phyloP scores from a whole-genome alignment of 371 early-diverging fungal genomes.

The Lichtheimia ornata region DNA sequence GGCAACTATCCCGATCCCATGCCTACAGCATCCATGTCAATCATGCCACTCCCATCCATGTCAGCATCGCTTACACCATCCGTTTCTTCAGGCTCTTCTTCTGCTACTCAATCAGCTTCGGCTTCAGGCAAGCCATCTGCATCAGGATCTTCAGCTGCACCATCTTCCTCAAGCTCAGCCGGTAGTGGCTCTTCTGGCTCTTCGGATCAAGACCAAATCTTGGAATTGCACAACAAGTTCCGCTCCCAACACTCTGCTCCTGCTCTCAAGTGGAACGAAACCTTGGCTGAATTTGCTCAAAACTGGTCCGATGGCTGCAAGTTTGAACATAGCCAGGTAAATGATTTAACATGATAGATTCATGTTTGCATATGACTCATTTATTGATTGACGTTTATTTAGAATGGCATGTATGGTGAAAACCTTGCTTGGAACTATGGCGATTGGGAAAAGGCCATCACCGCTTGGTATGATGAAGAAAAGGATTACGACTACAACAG shows the following conservation, averaged over 20 bases:
- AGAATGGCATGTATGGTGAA: conserved; percentile 39
- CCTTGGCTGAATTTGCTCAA: conserved; percentile 44
- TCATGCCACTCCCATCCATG: too few relatives aligned
- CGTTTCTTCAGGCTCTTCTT: background rate
- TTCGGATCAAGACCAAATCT: conserved; percentile 9
- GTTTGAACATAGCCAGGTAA: conserved; percentile 39
- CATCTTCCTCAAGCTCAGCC: background rate
- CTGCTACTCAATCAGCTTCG: background rate
- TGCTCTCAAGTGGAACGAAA: conserved; percentile 43
- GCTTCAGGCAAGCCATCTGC: conserved; percentile 1
- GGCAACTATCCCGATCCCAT: too few relatives aligned
- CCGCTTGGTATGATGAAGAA: conserved; percentile 52
- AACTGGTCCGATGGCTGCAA: conserved; percentile 44
- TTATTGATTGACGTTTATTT: background rate
- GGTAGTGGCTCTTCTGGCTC: too few relatives aligned
- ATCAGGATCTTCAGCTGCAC: conserved; percentile 4
- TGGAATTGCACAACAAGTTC: conserved; percentile 45
- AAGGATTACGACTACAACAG: conserved; percentile 39
- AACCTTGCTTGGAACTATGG: conserved; percentile 49
- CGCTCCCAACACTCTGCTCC: conserved; percentile 49
- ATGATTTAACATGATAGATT: background rate
- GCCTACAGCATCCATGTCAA: too few relatives aligned
- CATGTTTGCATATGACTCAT: background rate
- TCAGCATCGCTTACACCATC: too few relatives aligned
- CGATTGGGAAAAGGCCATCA: conserved; percentile 28